These are phyloP conservation scores for Rhodotorula taiwanensis DNA, from an alignment of 768 basidiomycete species.

Conservation along the genomic window DNA sequence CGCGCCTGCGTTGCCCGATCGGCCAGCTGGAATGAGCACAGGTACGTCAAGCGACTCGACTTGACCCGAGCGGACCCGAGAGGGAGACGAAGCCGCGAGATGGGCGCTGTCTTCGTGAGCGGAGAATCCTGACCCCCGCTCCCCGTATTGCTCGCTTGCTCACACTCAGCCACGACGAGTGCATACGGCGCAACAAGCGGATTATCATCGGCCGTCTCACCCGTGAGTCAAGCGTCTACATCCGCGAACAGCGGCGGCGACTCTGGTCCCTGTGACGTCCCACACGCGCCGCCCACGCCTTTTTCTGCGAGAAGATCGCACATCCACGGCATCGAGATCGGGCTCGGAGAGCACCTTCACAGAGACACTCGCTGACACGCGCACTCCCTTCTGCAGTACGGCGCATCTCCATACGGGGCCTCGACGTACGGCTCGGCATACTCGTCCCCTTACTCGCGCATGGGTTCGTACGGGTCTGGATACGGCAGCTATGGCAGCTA, in stretches of 20 bases:
- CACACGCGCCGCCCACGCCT: not conserved
- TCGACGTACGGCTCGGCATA: constrained; percentile 40
- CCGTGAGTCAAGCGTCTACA: not conserved
- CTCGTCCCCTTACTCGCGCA: constrained; percentile 48
- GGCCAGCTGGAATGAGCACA: constrained; percentile 54
- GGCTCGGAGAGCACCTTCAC: no score
- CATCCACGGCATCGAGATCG: no score
- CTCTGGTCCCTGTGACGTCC: not conserved
- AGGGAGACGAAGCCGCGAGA: no score
- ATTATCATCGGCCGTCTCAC: no score
- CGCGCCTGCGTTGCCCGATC: constrained; percentile 55
- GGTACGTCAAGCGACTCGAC: not conserved
- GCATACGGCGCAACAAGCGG: not conserved
- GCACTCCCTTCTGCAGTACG: not conserved
- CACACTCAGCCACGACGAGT: not conserved
- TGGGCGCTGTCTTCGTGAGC: no score
- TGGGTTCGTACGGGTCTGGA: constrained; percentile 41
- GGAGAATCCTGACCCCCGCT: no score
- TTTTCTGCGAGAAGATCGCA: not conserved
- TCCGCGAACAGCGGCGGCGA: not conserved
- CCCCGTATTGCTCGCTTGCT: no score
- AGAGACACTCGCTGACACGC: not conserved
- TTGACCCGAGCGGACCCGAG: rapidly evolving
- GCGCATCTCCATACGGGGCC: constrained; percentile 1
- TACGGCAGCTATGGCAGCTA: constrained; percentile 32